phyloP scores from a whole-genome alignment of 805 yeast species.

The Yamadazyma scolyti region DNA sequence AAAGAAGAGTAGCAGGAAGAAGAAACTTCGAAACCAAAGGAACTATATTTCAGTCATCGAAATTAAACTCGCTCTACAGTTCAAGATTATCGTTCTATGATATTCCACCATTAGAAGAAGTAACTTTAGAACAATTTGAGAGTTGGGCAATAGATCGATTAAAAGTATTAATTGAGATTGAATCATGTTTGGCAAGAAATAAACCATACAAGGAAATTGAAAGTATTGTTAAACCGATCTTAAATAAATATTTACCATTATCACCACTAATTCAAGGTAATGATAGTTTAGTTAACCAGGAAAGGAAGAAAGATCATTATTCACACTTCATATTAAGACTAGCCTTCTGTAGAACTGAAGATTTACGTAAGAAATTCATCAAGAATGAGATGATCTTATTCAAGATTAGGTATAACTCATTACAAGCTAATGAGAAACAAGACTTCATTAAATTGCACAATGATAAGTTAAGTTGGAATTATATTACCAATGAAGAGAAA shows the following conservation, averaged over 20 bases:
- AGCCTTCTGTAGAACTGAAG: slow-evolving; percentile 86
- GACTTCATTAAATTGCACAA: slow-evolving; percentile 55
- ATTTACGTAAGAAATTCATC: slow-evolving; percentile 73
- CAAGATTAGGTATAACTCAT: slow-evolving; percentile 62
- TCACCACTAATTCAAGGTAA: slow-evolving; percentile 23
- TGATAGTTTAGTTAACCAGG: slow-evolving; percentile 43
- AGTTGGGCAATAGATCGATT: slow-evolving; percentile 93
- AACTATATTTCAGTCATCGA: slow-evolving; percentile 19
- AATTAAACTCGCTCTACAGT: slow-evolving; percentile 42
- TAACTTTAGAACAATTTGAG: slow-evolving; percentile 90
- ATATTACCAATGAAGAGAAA: slow-evolving; percentile 63
- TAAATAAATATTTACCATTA: slow-evolving; percentile 66
- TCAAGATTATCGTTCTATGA: slow-evolving; percentile 68
- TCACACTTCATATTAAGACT: slow-evolving; percentile 85
- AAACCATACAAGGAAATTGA: slow-evolving; percentile 65
- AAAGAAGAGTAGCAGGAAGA: slow-evolving; percentile 71
- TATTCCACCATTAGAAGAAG: slow-evolving; percentile 76
- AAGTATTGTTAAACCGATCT: slow-evolving; percentile 56
- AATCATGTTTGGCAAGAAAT: slow-evolving; percentile 64
- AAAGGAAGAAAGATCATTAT: slow-evolving; percentile 85
- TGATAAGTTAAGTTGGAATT: slow-evolving; percentile 69
- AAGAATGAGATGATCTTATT: slow-evolving; percentile 74
- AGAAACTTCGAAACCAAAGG: slow-evolving; percentile 52
- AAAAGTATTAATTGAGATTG: slow-evolving; percentile 79
- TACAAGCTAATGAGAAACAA: slow-evolving; percentile 64